Percentiles rank a stretch among this genome's conserved stretches.
Conservation (phyloP, 768 basidiomycete species). For the Collybia sordida region DNA sequence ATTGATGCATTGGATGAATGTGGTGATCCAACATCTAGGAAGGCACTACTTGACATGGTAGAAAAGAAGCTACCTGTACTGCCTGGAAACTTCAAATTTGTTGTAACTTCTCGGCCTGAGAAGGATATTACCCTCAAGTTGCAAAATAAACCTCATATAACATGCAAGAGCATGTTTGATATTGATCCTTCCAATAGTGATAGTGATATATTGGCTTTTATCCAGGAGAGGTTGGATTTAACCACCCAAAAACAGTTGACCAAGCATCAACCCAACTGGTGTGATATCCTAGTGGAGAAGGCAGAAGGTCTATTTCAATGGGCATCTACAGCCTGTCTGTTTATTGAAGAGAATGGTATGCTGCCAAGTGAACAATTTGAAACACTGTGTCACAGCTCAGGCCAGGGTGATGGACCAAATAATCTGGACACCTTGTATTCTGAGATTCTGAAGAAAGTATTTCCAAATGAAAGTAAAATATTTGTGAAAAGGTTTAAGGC, state of each 20-base stretch:
- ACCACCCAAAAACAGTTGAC: not conserved
- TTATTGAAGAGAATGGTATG: not conserved
- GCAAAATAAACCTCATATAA: not conserved
- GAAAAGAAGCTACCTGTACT: conserved; percentile 11
- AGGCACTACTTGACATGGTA: conserved; percentile 19
- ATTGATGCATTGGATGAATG: conserved; percentile 36
- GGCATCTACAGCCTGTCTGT: not conserved
- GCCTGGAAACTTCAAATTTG: conserved; percentile 26
- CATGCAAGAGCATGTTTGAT: not conserved
- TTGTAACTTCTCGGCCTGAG: too few species aligned
- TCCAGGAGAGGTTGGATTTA: not conserved
- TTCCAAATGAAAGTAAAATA: not conserved
- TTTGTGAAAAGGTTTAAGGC: not conserved
- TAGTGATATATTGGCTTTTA: not conserved
- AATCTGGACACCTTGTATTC: not conserved
- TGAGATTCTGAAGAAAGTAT: not conserved
- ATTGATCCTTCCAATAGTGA: not conserved
- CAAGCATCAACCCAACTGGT: not conserved
- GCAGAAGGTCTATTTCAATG: not conserved
- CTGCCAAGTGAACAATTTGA: not conserved
- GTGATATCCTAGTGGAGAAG: not conserved
- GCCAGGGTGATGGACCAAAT: too few species aligned
- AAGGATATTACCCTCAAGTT: conserved; percentile 20
- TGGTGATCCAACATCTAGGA: conserved; percentile 18
- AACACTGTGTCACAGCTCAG: too few species aligned